Conservation (phyloP, 257 asterid species). For the Nicotiana otophora region DNA sequence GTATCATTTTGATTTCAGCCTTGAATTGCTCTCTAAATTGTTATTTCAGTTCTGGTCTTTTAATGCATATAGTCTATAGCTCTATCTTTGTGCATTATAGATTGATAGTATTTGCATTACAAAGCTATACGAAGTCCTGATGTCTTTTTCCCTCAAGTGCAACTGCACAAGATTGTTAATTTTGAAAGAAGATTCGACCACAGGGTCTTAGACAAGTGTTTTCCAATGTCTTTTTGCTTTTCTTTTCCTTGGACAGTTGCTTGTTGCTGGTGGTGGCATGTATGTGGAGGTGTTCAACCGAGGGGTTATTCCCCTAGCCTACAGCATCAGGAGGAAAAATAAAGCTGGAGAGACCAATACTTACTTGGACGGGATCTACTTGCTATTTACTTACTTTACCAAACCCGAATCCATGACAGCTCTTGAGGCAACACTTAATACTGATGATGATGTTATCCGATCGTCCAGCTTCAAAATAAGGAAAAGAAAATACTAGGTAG, state of each 20-base stretch:
- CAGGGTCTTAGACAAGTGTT: neutral
- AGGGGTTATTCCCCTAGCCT: constrained; percentile 89
- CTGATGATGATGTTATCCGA: constrained; percentile 74
- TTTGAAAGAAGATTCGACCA: neutral
- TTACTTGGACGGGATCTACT: constrained; percentile 86
- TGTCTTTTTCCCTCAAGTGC: neutral
- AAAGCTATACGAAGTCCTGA: neutral
- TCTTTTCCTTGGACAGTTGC: constrained; percentile 44
- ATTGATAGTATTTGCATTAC: neutral
- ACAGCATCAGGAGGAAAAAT: constrained; percentile 67
- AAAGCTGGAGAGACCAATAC: constrained; percentile 87
- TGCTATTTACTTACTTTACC: constrained; percentile 84
- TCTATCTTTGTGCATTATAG: neutral
- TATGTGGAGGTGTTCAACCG: constrained; percentile 87
- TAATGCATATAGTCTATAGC: neutral
- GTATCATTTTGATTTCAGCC: neutral
- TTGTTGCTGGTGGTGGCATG: constrained; percentile 94
- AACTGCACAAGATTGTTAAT: neutral
- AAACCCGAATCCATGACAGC: constrained; percentile 58
- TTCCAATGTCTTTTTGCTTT: neutral
- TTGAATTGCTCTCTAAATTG: neutral
- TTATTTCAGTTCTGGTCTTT: neutral
- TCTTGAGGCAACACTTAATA: constrained; percentile 42
- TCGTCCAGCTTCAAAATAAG: constrained; percentile 73
- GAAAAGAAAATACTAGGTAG: constrained; percentile 48